Conservation (phyloP, 2,329 filamentous ascomycete genomes). For the Phymatotrichopsis omnivora region DNA sequence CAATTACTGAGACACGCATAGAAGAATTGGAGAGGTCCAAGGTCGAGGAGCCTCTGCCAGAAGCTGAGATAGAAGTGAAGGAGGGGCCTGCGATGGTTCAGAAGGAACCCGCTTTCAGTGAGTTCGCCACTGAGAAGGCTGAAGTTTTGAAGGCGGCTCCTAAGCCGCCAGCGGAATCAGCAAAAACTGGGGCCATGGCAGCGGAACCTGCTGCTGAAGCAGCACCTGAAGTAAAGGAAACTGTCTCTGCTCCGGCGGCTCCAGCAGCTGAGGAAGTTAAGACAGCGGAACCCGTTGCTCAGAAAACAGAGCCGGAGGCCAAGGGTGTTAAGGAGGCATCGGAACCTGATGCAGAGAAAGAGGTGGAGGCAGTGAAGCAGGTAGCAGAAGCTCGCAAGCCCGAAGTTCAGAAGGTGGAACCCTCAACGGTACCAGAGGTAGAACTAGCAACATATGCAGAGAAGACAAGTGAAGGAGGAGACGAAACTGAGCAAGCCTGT, state of each 20-base stretch:
- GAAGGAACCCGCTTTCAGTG: not conserved
- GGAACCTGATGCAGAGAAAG: not conserved
- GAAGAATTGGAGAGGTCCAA: slow-evolving; percentile 4
- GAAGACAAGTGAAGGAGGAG: too few species aligned
- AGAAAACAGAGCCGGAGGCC: not conserved
- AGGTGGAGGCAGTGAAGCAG: not conserved
- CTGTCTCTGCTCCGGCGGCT: not conserved
- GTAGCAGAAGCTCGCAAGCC: too few species aligned
- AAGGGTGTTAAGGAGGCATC: not conserved
- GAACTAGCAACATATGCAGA: too few species aligned
- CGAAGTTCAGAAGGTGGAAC: too few species aligned
- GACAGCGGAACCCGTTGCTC: slow-evolving; percentile 2
- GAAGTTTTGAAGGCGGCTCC: not conserved
- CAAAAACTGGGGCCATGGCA: not conserved
- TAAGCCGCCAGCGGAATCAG: not conserved
- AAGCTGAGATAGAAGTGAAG: slow-evolving; percentile 4
- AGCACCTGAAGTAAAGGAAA: not conserved
- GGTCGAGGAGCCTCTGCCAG: slow-evolving; percentile 2
- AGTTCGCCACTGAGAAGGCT: not conserved
- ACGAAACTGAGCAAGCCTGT: too few species aligned
- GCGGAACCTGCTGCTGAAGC: not conserved
- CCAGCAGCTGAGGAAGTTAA: not conserved
- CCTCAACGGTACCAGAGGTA: too few species aligned
- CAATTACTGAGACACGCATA: slow-evolving; percentile 5
- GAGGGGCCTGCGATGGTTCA: not conserved